phyloP scores from a whole-genome alignment of 176 grass and related monocot genomes.

The Lolium perenne region DNA sequence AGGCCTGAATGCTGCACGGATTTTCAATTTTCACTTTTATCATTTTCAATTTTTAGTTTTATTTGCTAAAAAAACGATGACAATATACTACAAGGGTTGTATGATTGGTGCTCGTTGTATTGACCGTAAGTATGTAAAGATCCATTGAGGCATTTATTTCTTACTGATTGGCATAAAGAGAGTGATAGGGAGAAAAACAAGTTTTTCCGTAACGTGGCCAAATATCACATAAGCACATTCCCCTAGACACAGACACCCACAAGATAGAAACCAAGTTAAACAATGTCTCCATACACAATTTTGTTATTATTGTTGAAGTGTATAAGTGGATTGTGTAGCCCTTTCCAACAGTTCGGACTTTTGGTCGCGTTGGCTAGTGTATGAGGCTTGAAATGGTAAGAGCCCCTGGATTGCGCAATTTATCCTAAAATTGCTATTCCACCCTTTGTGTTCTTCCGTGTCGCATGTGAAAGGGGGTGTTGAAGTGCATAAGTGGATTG shows the following conservation, averaged over 20 bases:
- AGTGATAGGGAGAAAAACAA: background rate
- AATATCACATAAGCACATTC: background rate
- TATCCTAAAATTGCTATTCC: no score
- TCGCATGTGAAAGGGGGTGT: no score
- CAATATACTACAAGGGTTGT: background rate
- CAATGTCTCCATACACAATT: background rate
- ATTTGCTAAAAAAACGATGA: background rate
- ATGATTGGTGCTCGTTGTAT: background rate
- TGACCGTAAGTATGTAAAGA: background rate
- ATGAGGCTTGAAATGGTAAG: no score
- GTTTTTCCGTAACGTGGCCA: background rate
- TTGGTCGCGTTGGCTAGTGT: no score
- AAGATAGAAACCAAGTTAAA: background rate
- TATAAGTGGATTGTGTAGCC: no score
- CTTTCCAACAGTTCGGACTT: no score
- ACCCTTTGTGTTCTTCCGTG: no score
- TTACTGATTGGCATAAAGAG: background rate
- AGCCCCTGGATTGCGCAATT: no score
- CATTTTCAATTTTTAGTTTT: background rate
- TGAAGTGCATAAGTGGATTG: no score
- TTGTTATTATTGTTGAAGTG: background rate
- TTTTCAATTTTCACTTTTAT: background rate
- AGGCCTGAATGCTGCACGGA: no score
- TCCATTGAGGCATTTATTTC: background rate
- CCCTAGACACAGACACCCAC: background rate